These are phyloP conservation scores for Ganoderma meredithae DNA, from an alignment of 1,284 basidiomycete genomes.

Conservation along the genomic window DNA sequence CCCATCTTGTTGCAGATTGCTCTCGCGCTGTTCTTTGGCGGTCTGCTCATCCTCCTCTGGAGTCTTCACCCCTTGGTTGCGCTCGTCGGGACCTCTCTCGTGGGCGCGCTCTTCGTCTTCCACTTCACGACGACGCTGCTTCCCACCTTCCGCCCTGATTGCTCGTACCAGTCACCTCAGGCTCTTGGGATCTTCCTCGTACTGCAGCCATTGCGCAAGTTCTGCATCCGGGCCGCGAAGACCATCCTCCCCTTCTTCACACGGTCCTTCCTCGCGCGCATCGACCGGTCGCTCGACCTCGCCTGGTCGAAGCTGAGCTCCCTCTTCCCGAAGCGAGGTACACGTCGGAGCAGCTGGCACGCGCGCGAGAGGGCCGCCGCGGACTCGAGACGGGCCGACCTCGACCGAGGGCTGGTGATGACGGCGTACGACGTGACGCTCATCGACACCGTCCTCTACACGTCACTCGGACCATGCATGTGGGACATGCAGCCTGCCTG, in stretches of 20 bases:
- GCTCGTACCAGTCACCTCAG: constrained; percentile 40
- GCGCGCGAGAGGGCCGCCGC: constrained; percentile 24
- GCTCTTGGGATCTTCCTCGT: constrained; percentile 30
- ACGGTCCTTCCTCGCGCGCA: not conserved
- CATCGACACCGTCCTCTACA: constrained; percentile 24
- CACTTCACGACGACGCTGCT: constrained; percentile 22
- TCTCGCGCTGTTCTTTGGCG: constrained; percentile 19
- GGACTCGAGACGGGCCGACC: constrained; percentile 15
- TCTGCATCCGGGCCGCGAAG: constrained; percentile 16
- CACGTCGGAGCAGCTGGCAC: constrained; percentile 6
- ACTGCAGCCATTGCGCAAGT: constrained; percentile 1
- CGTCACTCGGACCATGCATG: constrained; percentile 24
- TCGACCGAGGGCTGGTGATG: constrained; percentile 21
- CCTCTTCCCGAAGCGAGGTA: constrained; percentile 1
- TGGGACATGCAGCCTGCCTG: constrained; percentile 19
- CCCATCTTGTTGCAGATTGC: constrained; percentile 21
- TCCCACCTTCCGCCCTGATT: constrained; percentile 33
- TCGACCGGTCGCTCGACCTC: constrained; percentile 3
- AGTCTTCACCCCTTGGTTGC: constrained; percentile 19
- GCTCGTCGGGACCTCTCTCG: constrained; percentile 9
- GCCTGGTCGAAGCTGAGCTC: not conserved
- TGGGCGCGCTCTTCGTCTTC: not conserved
- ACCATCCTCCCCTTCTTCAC: constrained; percentile 10
- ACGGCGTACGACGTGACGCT: constrained; percentile 21
- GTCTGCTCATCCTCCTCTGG: constrained; percentile 23